A percentile compares a stretch with the other conserved stretches of the same genome.
Evolutionary conservation across 495 filamentous ascomycete genomes (phyloP).

Genomic region (Elasticomyces elasticus): DNA sequence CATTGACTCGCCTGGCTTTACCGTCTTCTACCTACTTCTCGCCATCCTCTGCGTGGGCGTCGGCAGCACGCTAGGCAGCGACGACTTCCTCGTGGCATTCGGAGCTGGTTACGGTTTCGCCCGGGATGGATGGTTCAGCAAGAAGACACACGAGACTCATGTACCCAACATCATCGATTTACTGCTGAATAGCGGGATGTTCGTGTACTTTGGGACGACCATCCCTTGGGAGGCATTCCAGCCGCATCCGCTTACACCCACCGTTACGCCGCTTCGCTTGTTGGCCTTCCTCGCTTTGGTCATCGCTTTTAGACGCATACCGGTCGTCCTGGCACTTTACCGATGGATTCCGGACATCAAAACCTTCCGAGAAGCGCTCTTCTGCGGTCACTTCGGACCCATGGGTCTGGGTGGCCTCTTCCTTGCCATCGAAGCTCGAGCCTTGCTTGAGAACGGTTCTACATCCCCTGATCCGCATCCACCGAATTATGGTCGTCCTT

Average conservation of each 20-base stretch:
- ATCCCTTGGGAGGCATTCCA: constrained; percentile 39
- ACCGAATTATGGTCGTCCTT: constrained; percentile 25
- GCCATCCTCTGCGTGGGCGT: constrained; percentile 40
- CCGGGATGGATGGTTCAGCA: constrained; percentile 39
- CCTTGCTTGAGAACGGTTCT: constrained; percentile 35
- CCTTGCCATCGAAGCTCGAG: constrained; percentile 42
- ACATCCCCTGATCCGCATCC: constrained; percentile 31
- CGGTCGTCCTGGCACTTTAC: constrained; percentile 37
- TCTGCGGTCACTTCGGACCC: constrained; percentile 43
- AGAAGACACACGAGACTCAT: constrained; percentile 34
- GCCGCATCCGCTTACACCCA: constrained; percentile 26
- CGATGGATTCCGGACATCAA: constrained; percentile 36
- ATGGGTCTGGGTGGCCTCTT: constrained; percentile 45
- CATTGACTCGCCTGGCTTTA: constrained; percentile 35
- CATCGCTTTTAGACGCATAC: constrained; percentile 39
- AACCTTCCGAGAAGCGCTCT: constrained; percentile 41
- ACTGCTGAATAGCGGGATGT: constrained; percentile 40
- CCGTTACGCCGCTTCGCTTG: constrained; percentile 31
- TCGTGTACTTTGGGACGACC: constrained; percentile 42
- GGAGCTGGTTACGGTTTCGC: constrained; percentile 43
- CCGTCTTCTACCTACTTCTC: constrained; percentile 43
- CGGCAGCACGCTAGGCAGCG: constrained; percentile 36
- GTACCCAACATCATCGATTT: constrained; percentile 39
- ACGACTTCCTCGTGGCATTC: constrained; percentile 45
- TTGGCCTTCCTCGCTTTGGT: constrained; percentile 36